phyloP scores from a whole-genome alignment of 1,284 basidiomycete genomes.

The Exobasidium rhododendri region DNA sequence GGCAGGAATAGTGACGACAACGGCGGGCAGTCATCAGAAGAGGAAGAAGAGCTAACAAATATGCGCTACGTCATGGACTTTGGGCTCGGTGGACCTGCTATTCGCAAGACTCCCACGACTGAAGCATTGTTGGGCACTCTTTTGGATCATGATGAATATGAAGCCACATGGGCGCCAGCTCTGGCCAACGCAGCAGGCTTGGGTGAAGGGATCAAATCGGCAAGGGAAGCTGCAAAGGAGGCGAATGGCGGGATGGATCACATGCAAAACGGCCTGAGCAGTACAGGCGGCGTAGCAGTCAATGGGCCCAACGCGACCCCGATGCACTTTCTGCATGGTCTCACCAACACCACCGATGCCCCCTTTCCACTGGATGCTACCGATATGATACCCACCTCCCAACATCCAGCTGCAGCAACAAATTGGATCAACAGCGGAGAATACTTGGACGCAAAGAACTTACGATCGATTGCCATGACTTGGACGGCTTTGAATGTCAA shows the following conservation, averaged over 20 bases:
- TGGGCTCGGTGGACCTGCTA: conserved; percentile 48
- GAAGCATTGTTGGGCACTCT: conserved; percentile 43
- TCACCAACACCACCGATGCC: conserved; percentile 42
- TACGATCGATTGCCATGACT: conserved; percentile 50
- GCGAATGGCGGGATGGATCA: neutral
- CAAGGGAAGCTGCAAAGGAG: neutral
- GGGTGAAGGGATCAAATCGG: conserved; percentile 19
- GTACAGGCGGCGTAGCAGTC: conserved; percentile 25
- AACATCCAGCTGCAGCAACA: neutral
- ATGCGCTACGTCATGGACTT: conserved; percentile 50
- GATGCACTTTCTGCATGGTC: conserved; percentile 50
- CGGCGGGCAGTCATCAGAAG: neutral
- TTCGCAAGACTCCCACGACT: conserved; percentile 36
- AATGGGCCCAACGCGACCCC: conserved; percentile 51
- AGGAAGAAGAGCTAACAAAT: neutral
- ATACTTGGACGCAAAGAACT: conserved; percentile 38
- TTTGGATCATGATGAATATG: conserved; percentile 44
- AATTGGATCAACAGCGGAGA: conserved; percentile 21
- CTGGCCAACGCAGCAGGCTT: conserved; percentile 40
- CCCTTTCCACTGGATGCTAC: conserved; percentile 48
- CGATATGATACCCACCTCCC: conserved; percentile 32
- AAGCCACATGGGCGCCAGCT: conserved; percentile 44
- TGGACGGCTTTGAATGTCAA: conserved; percentile 43
- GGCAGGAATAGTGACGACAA: neutral
- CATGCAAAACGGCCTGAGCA: neutral